These are phyloP conservation scores for Dysphania ambrosioides DNA, from an alignment of 148 eudicot genomes.

Conservation along the genomic window DNA sequence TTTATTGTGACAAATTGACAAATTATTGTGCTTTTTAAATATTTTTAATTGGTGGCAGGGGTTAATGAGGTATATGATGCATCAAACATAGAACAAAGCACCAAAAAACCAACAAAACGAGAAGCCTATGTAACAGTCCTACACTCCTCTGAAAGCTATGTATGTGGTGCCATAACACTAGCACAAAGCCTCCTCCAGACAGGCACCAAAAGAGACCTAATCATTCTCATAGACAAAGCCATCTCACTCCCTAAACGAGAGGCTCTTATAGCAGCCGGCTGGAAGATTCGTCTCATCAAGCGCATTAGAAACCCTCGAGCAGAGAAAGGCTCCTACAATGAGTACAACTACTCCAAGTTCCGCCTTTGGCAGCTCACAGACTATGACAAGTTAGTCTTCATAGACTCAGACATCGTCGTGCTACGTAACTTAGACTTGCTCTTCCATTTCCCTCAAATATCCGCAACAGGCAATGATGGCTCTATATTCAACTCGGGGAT, in stretches of 20 bases:
- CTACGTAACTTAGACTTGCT: constrained; percentile 68
- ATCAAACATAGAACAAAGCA: constrained; percentile 36
- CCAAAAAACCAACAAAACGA: constrained; percentile 30
- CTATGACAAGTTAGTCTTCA: constrained; percentile 72
- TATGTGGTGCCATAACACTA: constrained; percentile 83
- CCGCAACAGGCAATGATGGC: constrained; percentile 75
- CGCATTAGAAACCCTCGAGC: constrained; percentile 85
- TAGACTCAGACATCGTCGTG: constrained; percentile 70
- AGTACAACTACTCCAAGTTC: constrained; percentile 91
- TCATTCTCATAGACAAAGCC: constrained; percentile 78
- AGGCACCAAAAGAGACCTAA: constrained; percentile 78
- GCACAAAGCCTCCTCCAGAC: constrained; percentile 72
- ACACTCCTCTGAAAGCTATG: constrained; percentile 80
- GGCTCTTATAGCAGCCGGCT: constrained; percentile 65
- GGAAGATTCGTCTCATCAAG: constrained; percentile 69
- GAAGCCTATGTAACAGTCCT: constrained; percentile 91
- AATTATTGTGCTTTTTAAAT: not conserved
- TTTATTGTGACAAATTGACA: too few relatives aligned
- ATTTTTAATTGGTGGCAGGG: constrained; percentile 29
- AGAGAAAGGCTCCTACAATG: constrained; percentile 64
- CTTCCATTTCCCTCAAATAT: constrained; percentile 75
- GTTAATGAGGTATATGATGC: constrained; percentile 56
- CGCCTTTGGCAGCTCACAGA: constrained; percentile 87
- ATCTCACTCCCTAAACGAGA: constrained; percentile 52
- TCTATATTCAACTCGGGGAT: constrained; percentile 87